Evolutionary conservation across 1,284 basidiomycete species (phyloP), one percentile per base, ranked within the genome.

Genomic region (Apiotrichum mycotoxinovorans): DNA sequence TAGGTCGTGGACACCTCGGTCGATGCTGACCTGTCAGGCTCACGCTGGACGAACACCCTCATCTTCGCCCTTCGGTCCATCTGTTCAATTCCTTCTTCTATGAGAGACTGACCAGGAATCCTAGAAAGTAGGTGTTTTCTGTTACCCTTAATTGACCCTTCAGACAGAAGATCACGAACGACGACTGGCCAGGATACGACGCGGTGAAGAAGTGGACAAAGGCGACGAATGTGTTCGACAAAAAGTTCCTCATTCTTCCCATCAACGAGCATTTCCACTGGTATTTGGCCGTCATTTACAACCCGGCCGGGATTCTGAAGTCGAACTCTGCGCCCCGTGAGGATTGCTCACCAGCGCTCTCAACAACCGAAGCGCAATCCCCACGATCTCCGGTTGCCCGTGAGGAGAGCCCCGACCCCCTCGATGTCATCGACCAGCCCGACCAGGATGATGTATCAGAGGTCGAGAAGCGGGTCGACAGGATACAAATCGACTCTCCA

Each of bases 11-110:
- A 11, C 20, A 41, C 5, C 8, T 4, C 18, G 17, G 44, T 55
- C 35, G 48, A 15, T n/a, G 18, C 35, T 45, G 52, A 51, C 34
- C 4, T 20, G 8, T 3, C 27, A 51, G 58, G 9, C 46, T 30
- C 27, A 46, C 50, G 14, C 35, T 52, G 17, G 20, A 49, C 12
- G 25, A 45, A 8, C 1, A 18, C 17, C 15, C 35, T 2, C 23
- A 18, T 5, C n/a, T 22, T 18, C 23, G 8, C 4, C 17, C 30
- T 0, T 42, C 37, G 12, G 52, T 12, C 56, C 86, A 97, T 70
- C 82, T 98, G 8, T 98, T 98, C 80, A 98, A 87, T 72, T 93
- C 94, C 0, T 99, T 97, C 79, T 98, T 99, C 77, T 98, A 92
- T 80, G 89, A 93, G 77, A 93, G 94, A 70, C 78, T 98, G n/a